Percentiles rank a stretch among this genome's conserved stretches.
These are phyloP conservation scores for Fusarium coffeatum DNA, from an alignment of 2,329 filamentous ascomycete species.

Conservation along the genomic window DNA sequence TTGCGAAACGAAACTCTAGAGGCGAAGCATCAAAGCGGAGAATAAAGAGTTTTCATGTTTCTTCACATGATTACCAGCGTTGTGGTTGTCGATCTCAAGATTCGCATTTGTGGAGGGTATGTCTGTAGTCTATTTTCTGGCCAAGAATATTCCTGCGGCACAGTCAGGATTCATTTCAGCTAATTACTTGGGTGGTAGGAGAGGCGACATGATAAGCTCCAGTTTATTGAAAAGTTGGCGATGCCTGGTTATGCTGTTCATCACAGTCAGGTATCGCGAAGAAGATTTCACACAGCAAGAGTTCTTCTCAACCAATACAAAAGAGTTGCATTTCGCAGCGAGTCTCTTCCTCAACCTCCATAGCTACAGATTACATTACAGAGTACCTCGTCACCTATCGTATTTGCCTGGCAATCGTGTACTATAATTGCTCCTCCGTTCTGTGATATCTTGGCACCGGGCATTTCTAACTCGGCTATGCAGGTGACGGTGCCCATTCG, in stretches of 20 bases:
- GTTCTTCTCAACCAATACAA: constrained; percentile 48
- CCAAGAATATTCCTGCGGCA: background rate
- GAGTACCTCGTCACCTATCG: background rate
- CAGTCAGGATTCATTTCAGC: background rate
- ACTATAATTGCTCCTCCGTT: constrained; percentile 25
- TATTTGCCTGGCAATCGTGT: background rate
- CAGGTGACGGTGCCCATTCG: constrained; percentile 53
- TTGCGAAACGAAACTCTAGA: background rate
- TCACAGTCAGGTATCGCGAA: background rate
- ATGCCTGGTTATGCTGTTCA: background rate
- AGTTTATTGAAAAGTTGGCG: background rate
- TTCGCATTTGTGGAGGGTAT: background rate
- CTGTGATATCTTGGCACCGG: constrained; percentile 39
- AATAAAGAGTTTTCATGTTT: constrained; percentile 3
- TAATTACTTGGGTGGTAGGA: background rate
- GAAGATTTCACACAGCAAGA: constrained; percentile 17
- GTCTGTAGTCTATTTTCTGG: background rate
- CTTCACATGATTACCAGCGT: background rate
- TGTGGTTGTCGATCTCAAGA: constrained; percentile 5
- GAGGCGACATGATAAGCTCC: background rate
- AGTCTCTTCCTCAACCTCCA: constrained; percentile 51
- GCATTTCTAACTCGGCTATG: constrained; percentile 48
- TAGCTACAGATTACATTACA: background rate
- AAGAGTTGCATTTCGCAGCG: constrained; percentile 40
- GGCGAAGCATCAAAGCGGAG: background rate